phyloP scores from a whole-genome alignment of 768 basidiomycete species.

The Phanerochaete carnosa region DNA sequence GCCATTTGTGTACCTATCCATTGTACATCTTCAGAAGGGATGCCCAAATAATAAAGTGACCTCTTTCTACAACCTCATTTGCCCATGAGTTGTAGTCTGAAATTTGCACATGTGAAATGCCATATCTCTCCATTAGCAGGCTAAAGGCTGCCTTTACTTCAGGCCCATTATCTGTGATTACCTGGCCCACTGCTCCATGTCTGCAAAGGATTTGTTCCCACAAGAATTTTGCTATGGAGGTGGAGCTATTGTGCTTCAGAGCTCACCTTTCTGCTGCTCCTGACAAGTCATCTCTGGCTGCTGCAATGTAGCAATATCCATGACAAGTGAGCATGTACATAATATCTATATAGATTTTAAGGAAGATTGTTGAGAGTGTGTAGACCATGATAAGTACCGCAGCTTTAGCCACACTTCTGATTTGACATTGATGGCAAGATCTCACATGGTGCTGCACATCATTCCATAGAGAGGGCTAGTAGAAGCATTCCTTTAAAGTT shows the following conservation, averaged over 20 bases:
- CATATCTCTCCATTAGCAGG: neutral
- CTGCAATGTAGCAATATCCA: slow-evolving; percentile 22
- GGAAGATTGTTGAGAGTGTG: slow-evolving; percentile 11
- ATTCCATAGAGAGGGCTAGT: slow-evolving; percentile 14
- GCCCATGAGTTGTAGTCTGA: slow-evolving; percentile 32
- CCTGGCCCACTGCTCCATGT: slow-evolving; percentile 24
- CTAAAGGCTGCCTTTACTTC: slow-evolving; percentile 5
- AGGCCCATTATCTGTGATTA: slow-evolving; percentile 30
- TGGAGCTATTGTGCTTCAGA: slow-evolving; percentile 11
- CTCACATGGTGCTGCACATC: slow-evolving; percentile 13
- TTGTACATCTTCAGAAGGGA: slow-evolving; percentile 27
- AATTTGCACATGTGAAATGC: slow-evolving; percentile 6
- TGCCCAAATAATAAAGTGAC: slow-evolving; percentile 30
- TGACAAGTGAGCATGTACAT: slow-evolving; percentile 16
- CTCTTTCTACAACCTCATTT: slow-evolving; percentile 33
- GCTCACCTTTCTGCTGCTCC: slow-evolving; percentile 27
- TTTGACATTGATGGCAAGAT: slow-evolving; percentile 19
- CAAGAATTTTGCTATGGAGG: slow-evolving; percentile 25
- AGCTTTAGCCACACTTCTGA: slow-evolving; percentile 12
- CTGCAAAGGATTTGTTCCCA: slow-evolving; percentile 30
- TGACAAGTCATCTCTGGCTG: slow-evolving; percentile 29
- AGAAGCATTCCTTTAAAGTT: slow-evolving; percentile 13
- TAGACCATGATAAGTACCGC: slow-evolving; percentile 13
- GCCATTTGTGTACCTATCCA: slow-evolving; percentile 20
- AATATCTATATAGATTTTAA: slow-evolving; percentile 14